Conservation (phyloP, 2,329 filamentous ascomycete genomes). For the Colletotrichum acutatum region DNA sequence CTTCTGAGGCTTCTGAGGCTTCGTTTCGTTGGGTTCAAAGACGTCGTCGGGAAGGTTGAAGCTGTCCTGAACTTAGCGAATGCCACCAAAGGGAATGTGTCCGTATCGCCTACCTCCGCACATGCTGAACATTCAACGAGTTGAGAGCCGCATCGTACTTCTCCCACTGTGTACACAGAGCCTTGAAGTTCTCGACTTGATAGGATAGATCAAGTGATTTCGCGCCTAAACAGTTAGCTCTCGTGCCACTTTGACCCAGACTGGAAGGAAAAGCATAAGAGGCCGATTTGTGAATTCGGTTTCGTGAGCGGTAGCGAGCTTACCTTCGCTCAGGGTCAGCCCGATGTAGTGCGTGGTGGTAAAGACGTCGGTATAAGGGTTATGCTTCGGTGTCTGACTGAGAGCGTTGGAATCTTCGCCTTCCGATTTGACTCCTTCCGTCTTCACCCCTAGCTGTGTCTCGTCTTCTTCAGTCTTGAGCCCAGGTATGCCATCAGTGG, state of each 20-base stretch:
- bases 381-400: not conserved
- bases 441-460: not conserved
- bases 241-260: not conserved
- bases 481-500: slow-evolving; percentile 37
- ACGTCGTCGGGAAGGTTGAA: slow-evolving; percentile 90
- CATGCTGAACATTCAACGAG: slow-evolving; percentile 83
- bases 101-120: slow-evolving; percentile 76
- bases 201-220: slow-evolving; percentile 82
- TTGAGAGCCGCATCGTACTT: slow-evolving; percentile 81
- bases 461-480: slow-evolving; percentile 23
- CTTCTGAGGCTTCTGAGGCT: slow-evolving; percentile 65
- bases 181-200: slow-evolving; percentile 88
- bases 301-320: slow-evolving; percentile 43
- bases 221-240: slow-evolving; percentile 61
- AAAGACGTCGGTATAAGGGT: slow-evolving; percentile 65
- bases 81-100: not conserved
- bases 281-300: slow-evolving; percentile 30
- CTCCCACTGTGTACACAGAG: slow-evolving; percentile 80
- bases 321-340: slow-evolving; percentile 81
- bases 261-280: not conserved
- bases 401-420: slow-evolving; percentile 30
- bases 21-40: slow-evolving; percentile 82
- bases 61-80: slow-evolving; percentile 56
- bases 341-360: slow-evolving; percentile 97
- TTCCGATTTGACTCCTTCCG: slow-evolving; percentile 32